A percentile compares a stretch with the other conserved stretches of the same genome.
Conservation (phyloP, 208 protist genomes). For the Leishmania amazonensis region DNA sequence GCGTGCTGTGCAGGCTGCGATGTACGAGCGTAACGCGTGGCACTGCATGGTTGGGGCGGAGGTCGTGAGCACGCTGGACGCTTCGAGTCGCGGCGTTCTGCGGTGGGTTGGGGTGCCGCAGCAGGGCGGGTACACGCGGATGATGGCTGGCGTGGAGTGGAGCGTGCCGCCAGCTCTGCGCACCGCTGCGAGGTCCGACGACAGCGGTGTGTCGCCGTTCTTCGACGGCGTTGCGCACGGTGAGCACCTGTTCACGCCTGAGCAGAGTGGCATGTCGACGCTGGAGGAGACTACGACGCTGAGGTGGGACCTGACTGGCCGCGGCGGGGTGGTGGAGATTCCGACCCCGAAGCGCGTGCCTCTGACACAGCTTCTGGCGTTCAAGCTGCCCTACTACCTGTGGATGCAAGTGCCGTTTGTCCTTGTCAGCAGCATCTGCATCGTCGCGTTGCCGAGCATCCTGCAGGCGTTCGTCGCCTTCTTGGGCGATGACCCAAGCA, state of each 20-base stretch:
- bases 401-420: conserved; percentile 48
- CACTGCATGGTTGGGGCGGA: conserved; percentile 39
- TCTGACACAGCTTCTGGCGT: conserved; percentile 25
- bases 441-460: conserved; percentile 57
- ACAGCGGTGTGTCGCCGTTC: conserved; percentile 33
- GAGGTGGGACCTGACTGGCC: conserved; percentile 20
- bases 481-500: conserved; percentile 7
- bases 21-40: conserved; percentile 52
- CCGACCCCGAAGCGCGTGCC: conserved; percentile 23
- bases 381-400: conserved; percentile 39
- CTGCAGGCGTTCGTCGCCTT: conserved; percentile 53
- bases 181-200: conserved; percentile 18
- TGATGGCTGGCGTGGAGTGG: conserved; percentile 81
- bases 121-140: conserved; percentile 50
- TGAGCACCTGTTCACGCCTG: conserved; percentile 64
- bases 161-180: conserved; percentile 33
- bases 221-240: conserved; percentile 60
- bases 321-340: conserved; percentile 18
- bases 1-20: conserved; percentile 26
- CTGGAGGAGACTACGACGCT: conserved; percentile 52
- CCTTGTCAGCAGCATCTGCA: conserved; percentile 47
- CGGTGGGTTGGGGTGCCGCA: conserved; percentile 64
- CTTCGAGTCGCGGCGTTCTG: conserved; percentile 51
- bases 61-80: conserved; percentile 39
- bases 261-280: conserved; percentile 43